A percentile compares a stretch with the other conserved stretches of the same genome.
These are phyloP conservation scores for Pseudopyricularia cyperi DNA, from an alignment of 2,329 filamentous ascomycete genomes.

Conservation along the genomic window DNA sequence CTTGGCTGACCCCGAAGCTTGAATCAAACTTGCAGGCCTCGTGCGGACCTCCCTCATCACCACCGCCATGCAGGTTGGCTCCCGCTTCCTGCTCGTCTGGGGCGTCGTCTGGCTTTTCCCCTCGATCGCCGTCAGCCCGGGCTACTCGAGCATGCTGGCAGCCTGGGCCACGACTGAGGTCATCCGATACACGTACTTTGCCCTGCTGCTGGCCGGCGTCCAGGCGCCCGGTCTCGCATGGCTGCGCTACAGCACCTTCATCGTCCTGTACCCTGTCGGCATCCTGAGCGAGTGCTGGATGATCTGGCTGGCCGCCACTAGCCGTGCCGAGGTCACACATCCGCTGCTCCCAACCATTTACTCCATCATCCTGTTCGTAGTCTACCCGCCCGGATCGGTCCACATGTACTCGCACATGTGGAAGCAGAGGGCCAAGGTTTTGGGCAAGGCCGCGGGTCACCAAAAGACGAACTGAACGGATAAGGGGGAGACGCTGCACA, in stretches of 20 bases:
- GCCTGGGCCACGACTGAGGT: constrained; percentile 90
- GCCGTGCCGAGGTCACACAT: constrained; percentile 39
- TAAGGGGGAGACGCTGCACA: background rate
- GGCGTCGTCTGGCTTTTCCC: constrained; percentile 66
- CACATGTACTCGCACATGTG: constrained; percentile 94
- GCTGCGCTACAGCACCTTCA: constrained; percentile 88
- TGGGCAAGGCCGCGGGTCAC: constrained; percentile 37
- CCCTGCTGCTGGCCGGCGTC: constrained; percentile 50
- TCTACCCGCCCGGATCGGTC: constrained; percentile 45
- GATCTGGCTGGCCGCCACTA: constrained; percentile 53
- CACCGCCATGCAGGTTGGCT: constrained; percentile 80
- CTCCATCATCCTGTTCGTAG: constrained; percentile 8
- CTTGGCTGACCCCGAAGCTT: background rate
- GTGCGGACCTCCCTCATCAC: constrained; percentile 78
- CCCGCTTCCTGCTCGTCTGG: constrained; percentile 82
- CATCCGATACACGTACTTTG: constrained; percentile 86
- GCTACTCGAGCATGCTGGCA: constrained; percentile 65
- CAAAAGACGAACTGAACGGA: constrained; percentile 25
- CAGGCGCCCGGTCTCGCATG: constrained; percentile 52
- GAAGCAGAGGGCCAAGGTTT: constrained; percentile 68
- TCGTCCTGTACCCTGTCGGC: constrained; percentile 81
- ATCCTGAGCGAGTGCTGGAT: constrained; percentile 79
- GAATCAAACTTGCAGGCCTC: constrained; percentile 59
- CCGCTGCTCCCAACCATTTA: constrained; percentile 33
- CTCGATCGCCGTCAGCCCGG: constrained; percentile 40